These are phyloP conservation scores for Ilex asprella DNA, from an alignment of 257 asterid genomes.

Conservation along the genomic window DNA sequence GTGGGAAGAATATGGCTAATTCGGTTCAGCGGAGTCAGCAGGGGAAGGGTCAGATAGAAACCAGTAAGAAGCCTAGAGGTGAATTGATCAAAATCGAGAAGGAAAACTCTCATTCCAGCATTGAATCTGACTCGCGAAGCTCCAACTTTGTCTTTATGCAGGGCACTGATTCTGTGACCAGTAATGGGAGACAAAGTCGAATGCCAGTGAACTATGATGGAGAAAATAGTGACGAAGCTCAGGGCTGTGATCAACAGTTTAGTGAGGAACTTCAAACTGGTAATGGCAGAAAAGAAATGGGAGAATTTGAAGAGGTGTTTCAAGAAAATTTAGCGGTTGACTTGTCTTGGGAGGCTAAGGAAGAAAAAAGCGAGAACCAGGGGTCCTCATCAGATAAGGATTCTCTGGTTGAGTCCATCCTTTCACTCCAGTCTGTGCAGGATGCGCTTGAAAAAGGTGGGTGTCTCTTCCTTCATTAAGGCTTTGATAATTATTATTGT, in stretches of 20 bases:
- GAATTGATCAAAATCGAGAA: conserved; percentile 72
- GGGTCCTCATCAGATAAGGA: conserved; percentile 37
- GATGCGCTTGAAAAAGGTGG: conserved; percentile 66
- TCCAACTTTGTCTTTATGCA: conserved; percentile 62
- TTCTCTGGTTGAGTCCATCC: conserved; percentile 40
- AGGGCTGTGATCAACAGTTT: conserved; percentile 30
- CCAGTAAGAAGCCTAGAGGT: conserved; percentile 55
- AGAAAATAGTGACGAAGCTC: conserved; percentile 48
- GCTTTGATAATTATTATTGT: not conserved
- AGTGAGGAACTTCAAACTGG: conserved; percentile 34
- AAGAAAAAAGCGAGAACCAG: conserved; percentile 40
- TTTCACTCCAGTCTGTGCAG: conserved; percentile 44
- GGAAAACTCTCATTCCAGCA: conserved; percentile 85
- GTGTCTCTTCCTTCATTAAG: conserved; percentile 10
- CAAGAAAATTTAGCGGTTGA: conserved; percentile 39
- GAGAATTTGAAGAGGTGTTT: conserved; percentile 36
- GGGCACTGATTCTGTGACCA: conserved; percentile 41
- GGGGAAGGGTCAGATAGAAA: conserved; percentile 36
- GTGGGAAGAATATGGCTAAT: conserved; percentile 38
- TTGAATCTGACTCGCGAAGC: conserved; percentile 90
- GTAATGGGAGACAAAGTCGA: conserved; percentile 44
- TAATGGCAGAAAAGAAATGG: conserved; percentile 29
- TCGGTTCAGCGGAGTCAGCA: conserved; percentile 32
- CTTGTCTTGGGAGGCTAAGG: conserved; percentile 44
- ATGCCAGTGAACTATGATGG: conserved; percentile 38